Percentiles rank a stretch among this genome's conserved stretches.
phyloP scores from a whole-genome alignment of 805 yeast genomes.

The Candida taoyuanica region DNA sequence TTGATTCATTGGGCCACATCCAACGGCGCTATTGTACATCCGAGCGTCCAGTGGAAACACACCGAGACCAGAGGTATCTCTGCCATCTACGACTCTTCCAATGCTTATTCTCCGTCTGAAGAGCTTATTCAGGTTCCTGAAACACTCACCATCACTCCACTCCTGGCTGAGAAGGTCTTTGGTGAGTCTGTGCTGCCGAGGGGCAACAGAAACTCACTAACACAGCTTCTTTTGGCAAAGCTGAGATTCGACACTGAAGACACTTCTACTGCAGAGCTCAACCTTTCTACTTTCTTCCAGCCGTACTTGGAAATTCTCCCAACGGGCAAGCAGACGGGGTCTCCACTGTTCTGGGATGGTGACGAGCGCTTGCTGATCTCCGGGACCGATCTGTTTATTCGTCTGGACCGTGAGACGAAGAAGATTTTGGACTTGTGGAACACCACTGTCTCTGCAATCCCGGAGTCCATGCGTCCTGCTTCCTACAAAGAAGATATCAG shows the following conservation, averaged over 20 bases:
- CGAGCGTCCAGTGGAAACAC: slow-evolving; percentile 30
- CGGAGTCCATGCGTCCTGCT: slow-evolving; percentile 12
- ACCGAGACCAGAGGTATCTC: slow-evolving; percentile 31
- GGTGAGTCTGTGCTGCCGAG: slow-evolving; percentile 9
- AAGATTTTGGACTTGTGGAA: slow-evolving; percentile 60
- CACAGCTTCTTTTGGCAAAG: slow-evolving; percentile 37
- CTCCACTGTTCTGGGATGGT: slow-evolving; percentile 65
- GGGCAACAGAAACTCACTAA: slow-evolving; percentile 16
- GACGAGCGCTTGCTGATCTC: slow-evolving; percentile 46
- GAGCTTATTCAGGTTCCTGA: slow-evolving; percentile 38
- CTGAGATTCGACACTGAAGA: slow-evolving; percentile 34
- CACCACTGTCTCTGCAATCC: slow-evolving; percentile 21
- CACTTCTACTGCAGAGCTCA: slow-evolving; percentile 8
- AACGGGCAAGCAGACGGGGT: slow-evolving; percentile 36
- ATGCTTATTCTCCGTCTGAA: slow-evolving; percentile 2
- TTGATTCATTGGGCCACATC: slow-evolving; percentile 35
- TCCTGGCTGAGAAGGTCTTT: slow-evolving; percentile 30
- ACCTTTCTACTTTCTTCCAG: slow-evolving; percentile 23
- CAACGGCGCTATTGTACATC: slow-evolving; percentile 36
- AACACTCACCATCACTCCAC: slow-evolving; percentile 34
- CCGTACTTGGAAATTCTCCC: slow-evolving; percentile 52
- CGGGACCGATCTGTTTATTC: slow-evolving; percentile 67
- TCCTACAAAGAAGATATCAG: slow-evolving; percentile 24
- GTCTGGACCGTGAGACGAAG: slow-evolving; percentile 43
- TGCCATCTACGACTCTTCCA: slow-evolving; percentile 25